Evolutionary conservation across 2,329 filamentous ascomycete genomes (phyloP), one percentile per base, ranked within the genome.

Genomic region (Cladosporium sp.): DNA sequence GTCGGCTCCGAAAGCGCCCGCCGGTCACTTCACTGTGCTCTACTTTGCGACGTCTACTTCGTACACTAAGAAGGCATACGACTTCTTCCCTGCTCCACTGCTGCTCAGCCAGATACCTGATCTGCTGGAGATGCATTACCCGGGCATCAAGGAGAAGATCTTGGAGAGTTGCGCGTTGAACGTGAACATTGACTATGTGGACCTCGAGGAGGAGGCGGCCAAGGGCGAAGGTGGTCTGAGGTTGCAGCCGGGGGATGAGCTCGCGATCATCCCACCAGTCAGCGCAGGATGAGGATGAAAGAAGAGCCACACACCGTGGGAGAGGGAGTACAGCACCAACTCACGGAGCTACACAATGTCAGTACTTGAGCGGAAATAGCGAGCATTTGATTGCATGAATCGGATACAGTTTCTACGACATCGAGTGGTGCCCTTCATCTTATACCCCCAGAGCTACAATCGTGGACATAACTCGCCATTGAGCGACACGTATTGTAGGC

Each of bases 201-300:
- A 95, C 75, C 72, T 92, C 12, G 82, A 85, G 12, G 81, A 83
- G 5, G 82, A 82, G 36, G 78, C 78, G 21, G 77, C 77, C 14
- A 78, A 78, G 57, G 80, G 79, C 21, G 74, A 73, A 18, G 74
- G 75, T 10, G 80, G 80, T 18, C 71, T 82, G 30, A 76, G 86
- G 65, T 90, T 96, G 66, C 79, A 87, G 61, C 87, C 87, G 68
- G 91, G 89, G 32, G 92, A 96, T 75, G 92, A 96, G 80, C 91
- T 96, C 65, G 92, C 90, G 51, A 90, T 96, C 41, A 94, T 96
- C 66, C 92, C 92, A 38, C 92, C 92, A 11, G 92, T 96, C 70
- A 96, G 92, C 82, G 93, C 92, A 44, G 92, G 92, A 4, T 95
- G 77, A 85, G 57, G 30, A 21, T 34, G 30, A 15, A 3, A 11